These are phyloP conservation scores for Phlyctochytrium planicorne DNA, from an alignment of 192 early-diverging fungal species.

Conservation along the genomic window DNA sequence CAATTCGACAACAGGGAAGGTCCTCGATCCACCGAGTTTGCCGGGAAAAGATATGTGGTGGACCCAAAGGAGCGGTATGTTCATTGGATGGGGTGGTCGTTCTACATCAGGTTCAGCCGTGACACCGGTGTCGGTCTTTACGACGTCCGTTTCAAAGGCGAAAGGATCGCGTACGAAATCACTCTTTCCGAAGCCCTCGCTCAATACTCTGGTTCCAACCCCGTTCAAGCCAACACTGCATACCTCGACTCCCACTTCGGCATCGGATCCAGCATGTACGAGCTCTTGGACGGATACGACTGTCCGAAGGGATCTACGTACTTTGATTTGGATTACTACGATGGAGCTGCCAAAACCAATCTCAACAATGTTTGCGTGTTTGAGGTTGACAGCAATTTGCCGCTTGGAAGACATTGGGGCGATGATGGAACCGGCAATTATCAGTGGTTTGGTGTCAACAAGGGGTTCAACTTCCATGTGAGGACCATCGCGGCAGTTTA, in stretches of 20 bases:
- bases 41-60: conserved; percentile 12
- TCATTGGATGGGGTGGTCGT: conserved; percentile 18
- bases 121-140: conserved; percentile 8
- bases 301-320: conserved; percentile 8
- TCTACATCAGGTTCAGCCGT: conserved; percentile 6
- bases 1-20: not conserved
- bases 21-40: not conserved
- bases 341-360: conserved; percentile 7
- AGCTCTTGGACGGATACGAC: conserved; percentile 15
- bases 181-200: conserved; percentile 17
- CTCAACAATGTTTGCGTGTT: conserved; percentile 10
- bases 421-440: not conserved
- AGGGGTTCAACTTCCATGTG: conserved; percentile 13
- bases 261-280: conserved; percentile 5
- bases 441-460: not conserved
- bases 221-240: conserved; percentile 7
- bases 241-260: conserved; percentile 10
- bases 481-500: conserved; percentile 8
- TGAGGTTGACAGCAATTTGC: not conserved
- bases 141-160: conserved; percentile 14
- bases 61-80: conserved; percentile 13
- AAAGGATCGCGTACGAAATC: conserved; percentile 19
- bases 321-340: conserved; percentile 1
- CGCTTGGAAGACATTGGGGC: not conserved
- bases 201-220: conserved; percentile 12